Evolutionary conservation across 345 rosid species (phyloP).

Genomic region (Bruguiera sexangula): DNA sequence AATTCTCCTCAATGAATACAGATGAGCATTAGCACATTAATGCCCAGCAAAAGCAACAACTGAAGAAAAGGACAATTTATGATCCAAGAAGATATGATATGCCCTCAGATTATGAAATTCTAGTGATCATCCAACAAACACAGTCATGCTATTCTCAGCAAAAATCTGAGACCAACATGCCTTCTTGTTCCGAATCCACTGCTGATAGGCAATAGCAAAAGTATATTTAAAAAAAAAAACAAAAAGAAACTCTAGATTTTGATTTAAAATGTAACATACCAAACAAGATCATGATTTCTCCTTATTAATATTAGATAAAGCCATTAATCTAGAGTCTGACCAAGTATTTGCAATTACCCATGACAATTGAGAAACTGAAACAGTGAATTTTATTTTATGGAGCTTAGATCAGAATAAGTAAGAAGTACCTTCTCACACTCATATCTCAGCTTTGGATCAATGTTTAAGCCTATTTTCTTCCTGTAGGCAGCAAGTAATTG

Average conservation of each 20-base stretch:
- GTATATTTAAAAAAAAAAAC: no score
- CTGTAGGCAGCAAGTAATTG: slow-evolving; percentile 64
- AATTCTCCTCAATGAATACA: not conserved
- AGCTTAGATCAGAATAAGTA: not conserved
- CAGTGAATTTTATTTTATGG: no score
- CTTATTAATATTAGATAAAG: not conserved
- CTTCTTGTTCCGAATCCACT: no score
- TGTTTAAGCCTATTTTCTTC: slow-evolving; percentile 52
- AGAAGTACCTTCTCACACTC: slow-evolving; percentile 70
- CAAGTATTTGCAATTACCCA: no score
- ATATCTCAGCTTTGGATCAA: slow-evolving; percentile 69
- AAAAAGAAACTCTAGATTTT: no score
- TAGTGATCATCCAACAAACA: not conserved
- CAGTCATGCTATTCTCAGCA: not conserved
- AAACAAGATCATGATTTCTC: not conserved
- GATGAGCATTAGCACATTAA: not conserved
- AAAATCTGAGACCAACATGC: not conserved
- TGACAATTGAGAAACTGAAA: no score
- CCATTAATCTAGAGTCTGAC: no score
- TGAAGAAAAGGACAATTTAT: not conserved
- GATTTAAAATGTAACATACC: no score
- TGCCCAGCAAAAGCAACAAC: not conserved
- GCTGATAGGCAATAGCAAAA: no score
- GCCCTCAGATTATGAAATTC: not conserved
- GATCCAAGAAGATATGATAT: not conserved